phyloP scores from a whole-genome alignment of 2,329 filamentous ascomycete species.

The Magnaporthales sp. region DNA sequence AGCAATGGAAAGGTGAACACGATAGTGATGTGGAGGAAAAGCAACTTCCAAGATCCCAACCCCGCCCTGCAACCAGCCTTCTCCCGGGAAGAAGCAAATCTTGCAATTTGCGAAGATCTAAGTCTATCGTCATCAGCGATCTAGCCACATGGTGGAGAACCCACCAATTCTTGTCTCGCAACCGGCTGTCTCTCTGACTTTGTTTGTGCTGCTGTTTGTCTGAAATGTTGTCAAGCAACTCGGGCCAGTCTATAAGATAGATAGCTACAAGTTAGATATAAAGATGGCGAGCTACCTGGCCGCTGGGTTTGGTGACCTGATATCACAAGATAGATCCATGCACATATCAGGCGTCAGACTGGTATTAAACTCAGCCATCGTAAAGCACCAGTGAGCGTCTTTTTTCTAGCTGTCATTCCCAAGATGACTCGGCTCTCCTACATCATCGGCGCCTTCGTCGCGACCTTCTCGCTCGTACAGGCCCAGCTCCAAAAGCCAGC shows the following conservation, averaged over 20 bases:
- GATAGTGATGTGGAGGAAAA: too few relatives aligned
- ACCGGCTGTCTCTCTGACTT: neutral
- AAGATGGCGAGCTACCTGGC: neutral
- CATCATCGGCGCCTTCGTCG: neutral
- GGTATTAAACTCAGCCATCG: neutral
- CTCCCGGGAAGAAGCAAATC: too few relatives aligned
- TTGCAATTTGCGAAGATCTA: too few relatives aligned
- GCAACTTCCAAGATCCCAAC: too few relatives aligned
- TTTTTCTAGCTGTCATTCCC: neutral
- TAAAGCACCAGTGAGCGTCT: neutral
- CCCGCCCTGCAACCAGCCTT: too few relatives aligned
- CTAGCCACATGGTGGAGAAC: too few relatives aligned
- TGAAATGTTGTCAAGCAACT: neutral
- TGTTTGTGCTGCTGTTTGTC: too few relatives aligned
- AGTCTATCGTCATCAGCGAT: too few relatives aligned
- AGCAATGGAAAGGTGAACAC: too few relatives aligned
- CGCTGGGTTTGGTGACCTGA: neutral
- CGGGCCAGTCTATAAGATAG: neutral
- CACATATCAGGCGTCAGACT: too few relatives aligned
- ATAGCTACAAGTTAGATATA: neutral
- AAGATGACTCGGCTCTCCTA: neutral
- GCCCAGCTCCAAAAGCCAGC: slow-evolving; percentile 6
- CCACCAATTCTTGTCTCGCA: neutral
- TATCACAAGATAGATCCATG: neutral
- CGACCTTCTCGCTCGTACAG: neutral